Evolutionary conservation across 2,329 filamentous ascomycete species (phyloP).

Genomic region (Fusarium cyanostomum): DNA sequence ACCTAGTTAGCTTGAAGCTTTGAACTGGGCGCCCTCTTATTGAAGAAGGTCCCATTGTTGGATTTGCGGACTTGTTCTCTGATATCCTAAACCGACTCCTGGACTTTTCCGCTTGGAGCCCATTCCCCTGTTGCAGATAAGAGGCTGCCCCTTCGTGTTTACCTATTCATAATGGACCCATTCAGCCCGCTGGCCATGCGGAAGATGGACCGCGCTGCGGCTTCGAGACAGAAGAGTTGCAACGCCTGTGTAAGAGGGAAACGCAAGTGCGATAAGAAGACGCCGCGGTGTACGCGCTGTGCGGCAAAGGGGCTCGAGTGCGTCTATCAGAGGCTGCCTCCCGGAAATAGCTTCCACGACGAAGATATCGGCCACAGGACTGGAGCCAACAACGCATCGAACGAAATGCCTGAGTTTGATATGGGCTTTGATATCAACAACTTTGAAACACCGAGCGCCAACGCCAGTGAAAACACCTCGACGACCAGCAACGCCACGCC

Average conservation of each 20-base stretch:
- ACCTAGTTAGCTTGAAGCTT: not conserved
- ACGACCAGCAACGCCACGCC: conserved; percentile 42
- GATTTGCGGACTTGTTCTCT: conserved; percentile 11
- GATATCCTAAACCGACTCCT: conserved; percentile 20
- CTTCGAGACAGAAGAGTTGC: conserved; percentile 62
- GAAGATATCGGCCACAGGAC: conserved; percentile 23
- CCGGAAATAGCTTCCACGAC: conserved; percentile 36
- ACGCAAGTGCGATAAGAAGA: conserved; percentile 58
- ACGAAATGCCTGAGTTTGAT: conserved; percentile 48
- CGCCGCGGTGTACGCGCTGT: conserved; percentile 55
- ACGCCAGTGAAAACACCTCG: conserved; percentile 12
- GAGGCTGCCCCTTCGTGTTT: not conserved
- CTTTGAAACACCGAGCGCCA: conserved; percentile 44
- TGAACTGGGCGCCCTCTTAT: not conserved
- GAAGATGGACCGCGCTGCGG: conserved; percentile 46
- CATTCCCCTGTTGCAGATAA: conserved; percentile 5
- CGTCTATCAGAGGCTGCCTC: conserved; percentile 52
- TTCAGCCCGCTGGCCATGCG: conserved; percentile 40
- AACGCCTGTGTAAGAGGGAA: conserved; percentile 59
- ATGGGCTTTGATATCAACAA: conserved; percentile 50
- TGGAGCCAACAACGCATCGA: conserved; percentile 5
- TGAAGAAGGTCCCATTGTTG: not conserved
- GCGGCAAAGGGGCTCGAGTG: conserved; percentile 54
- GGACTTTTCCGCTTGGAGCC: conserved; percentile 10
- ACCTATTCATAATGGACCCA: conserved; percentile 37